phyloP scores from a whole-genome alignment of 2,329 filamentous ascomycete genomes.

The Byssoonygena ceratinophila region DNA sequence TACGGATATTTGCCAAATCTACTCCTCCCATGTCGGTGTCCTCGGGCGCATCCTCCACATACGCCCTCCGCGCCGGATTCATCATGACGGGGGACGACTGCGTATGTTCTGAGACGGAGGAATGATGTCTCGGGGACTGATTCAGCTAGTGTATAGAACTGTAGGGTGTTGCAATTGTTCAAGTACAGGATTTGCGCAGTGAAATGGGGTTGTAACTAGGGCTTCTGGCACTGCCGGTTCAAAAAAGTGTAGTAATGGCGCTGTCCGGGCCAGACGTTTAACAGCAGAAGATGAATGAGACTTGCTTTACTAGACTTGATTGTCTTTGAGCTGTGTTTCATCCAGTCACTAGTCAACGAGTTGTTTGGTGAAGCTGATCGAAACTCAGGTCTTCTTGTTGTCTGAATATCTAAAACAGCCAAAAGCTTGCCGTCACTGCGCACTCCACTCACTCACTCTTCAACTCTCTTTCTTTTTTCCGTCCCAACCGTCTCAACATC shows the following conservation, averaged over 20 bases:
- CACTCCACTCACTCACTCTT: background rate
- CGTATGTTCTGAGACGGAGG: background rate
- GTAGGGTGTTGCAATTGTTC: background rate
- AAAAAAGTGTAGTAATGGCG: too few relatives aligned
- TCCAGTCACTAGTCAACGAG: too few relatives aligned
- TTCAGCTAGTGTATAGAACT: background rate
- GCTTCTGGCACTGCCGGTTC: too few relatives aligned
- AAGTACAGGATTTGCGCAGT: too few relatives aligned
- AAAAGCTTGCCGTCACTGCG: background rate
- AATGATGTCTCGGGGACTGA: background rate
- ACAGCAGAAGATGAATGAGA: too few relatives aligned
- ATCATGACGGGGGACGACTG: constrained; percentile 37
- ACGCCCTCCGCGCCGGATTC: constrained; percentile 84
- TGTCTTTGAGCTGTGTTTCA: too few relatives aligned
- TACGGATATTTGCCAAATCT: constrained; percentile 54
- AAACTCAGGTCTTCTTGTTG: too few relatives aligned
- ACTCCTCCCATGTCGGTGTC: constrained; percentile 51
- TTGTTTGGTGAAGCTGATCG: too few relatives aligned
- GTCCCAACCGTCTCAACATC: background rate
- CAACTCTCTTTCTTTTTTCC: constrained; percentile 1
- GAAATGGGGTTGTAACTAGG: too few relatives aligned
- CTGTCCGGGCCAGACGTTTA: too few relatives aligned
- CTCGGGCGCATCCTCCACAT: constrained; percentile 75
- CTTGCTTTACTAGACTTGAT: too few relatives aligned
- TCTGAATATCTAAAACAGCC: background rate